Evolutionary conservation across 129 eudicot genomes (phyloP), one percentile per base, ranked within the genome.

Genomic region (Pseudognaphalium luteoalbum): DNA sequence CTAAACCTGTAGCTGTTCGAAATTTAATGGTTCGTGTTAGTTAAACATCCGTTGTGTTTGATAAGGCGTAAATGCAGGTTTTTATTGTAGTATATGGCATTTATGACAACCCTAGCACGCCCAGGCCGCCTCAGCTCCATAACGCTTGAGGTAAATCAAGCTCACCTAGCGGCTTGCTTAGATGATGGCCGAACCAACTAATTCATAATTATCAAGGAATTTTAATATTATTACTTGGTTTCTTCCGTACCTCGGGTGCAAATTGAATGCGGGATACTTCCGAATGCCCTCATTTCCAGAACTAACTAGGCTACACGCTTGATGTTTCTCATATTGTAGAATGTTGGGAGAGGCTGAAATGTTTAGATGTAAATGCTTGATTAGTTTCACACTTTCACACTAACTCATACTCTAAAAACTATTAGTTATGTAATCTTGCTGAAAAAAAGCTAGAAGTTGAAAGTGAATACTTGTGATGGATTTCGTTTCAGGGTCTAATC

Each of bases 241-340:
- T 44, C 52, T 15, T 44, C 44, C 4, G 12, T 44, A 44, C 52
- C 52, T 44, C 52, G 0, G 5, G 17, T 44, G 52, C 52, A 44
- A 10, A 44, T 12, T 44, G 17, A 44, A 44, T 5, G 17, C 52
- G 1, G 4, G 17, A 44, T 44, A 44, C 52, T 44, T 44, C 16
- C 52, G 11, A 10, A 44, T 11, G 52, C 52, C 52, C 52, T 44
- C 52, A 44, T 44, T 44, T 44, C 52, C 17, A 44, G 4, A 44
- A 44, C 52, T 4, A 11, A 44, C 17, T 44, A 35, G 41, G 41
- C 41, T 35, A 35, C 41, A 35, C 16, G 52, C 52, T 44, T 44
- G 52, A 44, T 44, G 52, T 4, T 44, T 44, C 74, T 44, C 47
- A 70, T 15, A 70, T 15, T 70, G 39, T 25, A 69, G 73, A 69